These are phyloP conservation scores for Arthroderma sp. DNA, from an alignment of 2,329 filamentous ascomycete genomes.

Conservation along the genomic window DNA sequence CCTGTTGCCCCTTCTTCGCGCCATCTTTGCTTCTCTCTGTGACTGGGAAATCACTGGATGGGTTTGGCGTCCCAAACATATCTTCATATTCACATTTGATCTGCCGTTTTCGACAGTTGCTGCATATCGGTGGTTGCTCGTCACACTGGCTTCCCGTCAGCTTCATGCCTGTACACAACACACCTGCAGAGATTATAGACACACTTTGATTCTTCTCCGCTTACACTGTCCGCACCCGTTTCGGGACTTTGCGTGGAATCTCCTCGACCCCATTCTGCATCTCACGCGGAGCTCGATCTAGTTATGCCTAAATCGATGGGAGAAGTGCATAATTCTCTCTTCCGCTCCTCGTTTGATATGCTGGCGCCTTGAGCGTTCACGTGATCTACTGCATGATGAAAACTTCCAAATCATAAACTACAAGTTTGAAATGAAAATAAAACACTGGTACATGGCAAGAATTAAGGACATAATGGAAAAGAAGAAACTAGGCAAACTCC, in stretches of 20 bases:
- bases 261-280: conserved; percentile 6
- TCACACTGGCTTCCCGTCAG: conserved; percentile 10
- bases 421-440: too few relatives aligned
- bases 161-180: neutral
- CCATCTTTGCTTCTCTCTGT: neutral
- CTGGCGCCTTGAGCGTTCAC: too few relatives aligned
- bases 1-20: neutral
- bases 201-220: conserved; percentile 21
- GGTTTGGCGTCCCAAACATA: neutral
- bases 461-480: neutral
- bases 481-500: neutral
- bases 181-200: neutral
- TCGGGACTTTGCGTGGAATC: conserved; percentile 21
- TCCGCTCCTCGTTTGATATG: too few relatives aligned
- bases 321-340: too few relatives aligned
- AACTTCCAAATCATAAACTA: too few relatives aligned
- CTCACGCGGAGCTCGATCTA: too few relatives aligned
- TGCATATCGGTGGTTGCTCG: conserved; percentile 12
- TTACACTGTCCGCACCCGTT: conserved; percentile 22
- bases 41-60: neutral
- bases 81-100: conserved; percentile 13
- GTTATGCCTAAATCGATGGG: too few relatives aligned
- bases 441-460: too few relatives aligned
- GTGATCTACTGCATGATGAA: too few relatives aligned
- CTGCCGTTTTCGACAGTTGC: conserved; percentile 14